A percentile compares a stretch with the other conserved stretches of the same genome.
These are phyloP conservation scores for Cardamine occulta DNA, from an alignment of 345 rosid species.

Conservation along the genomic window DNA sequence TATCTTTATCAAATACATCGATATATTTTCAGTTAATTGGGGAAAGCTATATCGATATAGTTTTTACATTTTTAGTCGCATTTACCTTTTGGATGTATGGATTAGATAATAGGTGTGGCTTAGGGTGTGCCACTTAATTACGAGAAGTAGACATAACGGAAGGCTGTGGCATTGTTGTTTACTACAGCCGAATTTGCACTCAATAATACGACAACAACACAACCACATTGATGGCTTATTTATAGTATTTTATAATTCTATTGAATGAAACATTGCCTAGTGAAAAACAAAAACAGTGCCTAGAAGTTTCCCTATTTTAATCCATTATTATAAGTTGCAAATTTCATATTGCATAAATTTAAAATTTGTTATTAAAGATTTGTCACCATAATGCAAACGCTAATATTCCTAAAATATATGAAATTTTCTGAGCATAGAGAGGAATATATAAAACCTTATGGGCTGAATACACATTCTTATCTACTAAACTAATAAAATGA, in stretches of 20 bases:
- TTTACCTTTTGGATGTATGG: background rate
- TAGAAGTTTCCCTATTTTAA: background rate
- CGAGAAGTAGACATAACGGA: background rate
- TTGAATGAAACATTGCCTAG: background rate
- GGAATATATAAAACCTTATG: background rate
- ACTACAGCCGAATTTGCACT: constrained; percentile 7
- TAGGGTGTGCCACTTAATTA: constrained; percentile 6
- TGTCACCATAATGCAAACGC: background rate
- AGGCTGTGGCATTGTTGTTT: background rate
- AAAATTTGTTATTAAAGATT: background rate
- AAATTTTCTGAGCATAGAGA: background rate
- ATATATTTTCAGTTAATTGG: background rate
- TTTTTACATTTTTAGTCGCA: background rate
- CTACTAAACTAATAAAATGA: background rate
- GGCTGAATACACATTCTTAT: constrained; percentile 9
- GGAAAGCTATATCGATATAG: background rate
- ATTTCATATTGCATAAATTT: background rate
- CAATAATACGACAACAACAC: constrained; percentile 9
- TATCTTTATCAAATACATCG: background rate
- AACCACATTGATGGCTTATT: background rate
- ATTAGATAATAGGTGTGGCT: background rate
- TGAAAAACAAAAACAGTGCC: background rate
- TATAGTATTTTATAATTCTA: background rate
- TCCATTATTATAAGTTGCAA: background rate
- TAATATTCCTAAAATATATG: background rate